Percentiles rank a stretch among this genome's conserved stretches.
These are phyloP conservation scores for Maudiozyma barnettii DNA, from an alignment of 805 yeast genomes.

Conservation along the genomic window DNA sequence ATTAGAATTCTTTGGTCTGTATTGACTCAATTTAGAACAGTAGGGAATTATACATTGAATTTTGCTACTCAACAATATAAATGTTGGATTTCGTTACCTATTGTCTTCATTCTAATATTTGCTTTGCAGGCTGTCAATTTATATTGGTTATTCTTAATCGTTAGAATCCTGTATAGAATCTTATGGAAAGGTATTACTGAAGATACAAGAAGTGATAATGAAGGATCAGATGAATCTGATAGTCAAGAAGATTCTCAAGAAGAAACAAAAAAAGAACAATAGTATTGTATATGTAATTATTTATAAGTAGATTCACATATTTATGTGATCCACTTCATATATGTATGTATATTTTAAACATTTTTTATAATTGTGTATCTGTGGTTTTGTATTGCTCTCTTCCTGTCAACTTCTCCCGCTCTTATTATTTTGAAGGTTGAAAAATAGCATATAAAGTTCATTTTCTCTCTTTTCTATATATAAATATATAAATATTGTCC, in stretches of 20 bases:
- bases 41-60: slow-evolving; percentile 72
- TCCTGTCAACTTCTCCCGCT: too few relatives aligned
- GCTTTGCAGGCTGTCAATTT: slow-evolving; percentile 79
- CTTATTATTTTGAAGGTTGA: too few relatives aligned
- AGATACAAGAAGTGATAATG: slow-evolving; percentile 80
- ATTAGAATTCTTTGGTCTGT: slow-evolving; percentile 74
- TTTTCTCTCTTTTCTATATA: too few relatives aligned
- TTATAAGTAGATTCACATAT: too few relatives aligned
- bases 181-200: slow-evolving; percentile 48
- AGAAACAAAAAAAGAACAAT: too few relatives aligned
- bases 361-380: too few relatives aligned
- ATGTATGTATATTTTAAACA: too few relatives aligned
- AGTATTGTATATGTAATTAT: too few relatives aligned
- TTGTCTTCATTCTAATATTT: slow-evolving; percentile 66
- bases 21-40: slow-evolving; percentile 74
- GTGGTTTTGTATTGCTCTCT: too few relatives aligned
- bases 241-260: slow-evolving; percentile 19
- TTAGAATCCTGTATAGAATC: slow-evolving; percentile 66
- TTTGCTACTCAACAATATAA: slow-evolving; percentile 91
- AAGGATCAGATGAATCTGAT: slow-evolving; percentile 31
- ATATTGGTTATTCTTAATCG: slow-evolving; percentile 79
- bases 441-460: too few relatives aligned
- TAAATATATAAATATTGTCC: too few relatives aligned
- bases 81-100: slow-evolving; percentile 90
- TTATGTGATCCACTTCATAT: too few relatives aligned